These are phyloP conservation scores for Asterionellopsis glacialis DNA, from an alignment of 108 stramenopile species.

Conservation along the genomic window DNA sequence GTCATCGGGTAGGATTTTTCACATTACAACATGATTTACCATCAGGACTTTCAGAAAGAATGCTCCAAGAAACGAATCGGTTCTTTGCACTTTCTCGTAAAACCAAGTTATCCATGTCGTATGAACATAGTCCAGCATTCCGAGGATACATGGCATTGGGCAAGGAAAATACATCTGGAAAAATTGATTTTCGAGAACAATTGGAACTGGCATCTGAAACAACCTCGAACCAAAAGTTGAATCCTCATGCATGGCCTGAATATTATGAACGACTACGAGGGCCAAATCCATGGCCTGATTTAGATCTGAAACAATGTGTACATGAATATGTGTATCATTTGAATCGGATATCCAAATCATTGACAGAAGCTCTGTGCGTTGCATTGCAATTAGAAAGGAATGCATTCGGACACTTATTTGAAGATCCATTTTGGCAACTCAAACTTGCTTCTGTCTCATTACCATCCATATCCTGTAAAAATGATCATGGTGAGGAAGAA, in stretches of 20 bases:
- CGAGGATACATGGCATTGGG: slow-evolving; percentile 72
- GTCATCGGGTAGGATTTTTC: slow-evolving; percentile 64
- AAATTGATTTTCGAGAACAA: slow-evolving; percentile 57
- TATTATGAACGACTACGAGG: slow-evolving; percentile 37
- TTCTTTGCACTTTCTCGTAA: slow-evolving; percentile 51
- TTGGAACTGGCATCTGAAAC: slow-evolving; percentile 33
- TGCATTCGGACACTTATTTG: slow-evolving; percentile 15
- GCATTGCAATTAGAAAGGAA: slow-evolving; percentile 30
- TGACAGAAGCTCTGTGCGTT: too few species aligned
- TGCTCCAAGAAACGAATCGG: slow-evolving; percentile 31
- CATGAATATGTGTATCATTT: slow-evolving; percentile 30
- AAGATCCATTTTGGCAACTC: too few species aligned
- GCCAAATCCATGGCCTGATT: slow-evolving; percentile 58
- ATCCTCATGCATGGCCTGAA: slow-evolving; percentile 6
- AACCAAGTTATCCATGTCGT: slow-evolving; percentile 50
- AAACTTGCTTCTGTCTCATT: slow-evolving; percentile 23
- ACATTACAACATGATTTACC: slow-evolving; percentile 45
- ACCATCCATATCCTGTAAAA: slow-evolving; percentile 57
- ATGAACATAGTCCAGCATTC: slow-evolving; percentile 33
- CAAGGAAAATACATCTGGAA: slow-evolving; percentile 66
- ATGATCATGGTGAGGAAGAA: slow-evolving; percentile 2
- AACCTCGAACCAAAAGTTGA: neutral
- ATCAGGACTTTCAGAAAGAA: slow-evolving; percentile 16
- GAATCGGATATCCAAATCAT: slow-evolving; percentile 20
- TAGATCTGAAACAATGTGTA: slow-evolving; percentile 31